phyloP scores from a whole-genome alignment of 768 basidiomycete species.

The Daedalea quercina region DNA sequence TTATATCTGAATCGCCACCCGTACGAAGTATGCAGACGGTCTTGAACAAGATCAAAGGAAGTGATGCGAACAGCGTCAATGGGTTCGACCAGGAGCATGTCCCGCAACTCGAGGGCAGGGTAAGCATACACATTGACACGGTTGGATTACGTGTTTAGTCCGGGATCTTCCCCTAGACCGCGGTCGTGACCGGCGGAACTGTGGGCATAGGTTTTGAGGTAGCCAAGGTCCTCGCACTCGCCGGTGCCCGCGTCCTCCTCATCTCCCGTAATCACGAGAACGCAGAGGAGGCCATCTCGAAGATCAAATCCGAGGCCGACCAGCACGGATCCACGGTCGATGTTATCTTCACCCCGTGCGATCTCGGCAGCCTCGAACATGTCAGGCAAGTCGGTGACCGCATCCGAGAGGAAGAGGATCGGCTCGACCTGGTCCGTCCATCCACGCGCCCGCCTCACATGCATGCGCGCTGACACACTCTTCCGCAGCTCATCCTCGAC shows the following conservation, averaged over 20 bases:
- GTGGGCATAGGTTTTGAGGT: slow-evolving; percentile 26
- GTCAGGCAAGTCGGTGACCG: slow-evolving; percentile 23
- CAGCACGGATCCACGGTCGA: slow-evolving; percentile 8
- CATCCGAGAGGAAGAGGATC: slow-evolving; percentile 13
- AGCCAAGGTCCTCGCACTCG: slow-evolving; percentile 21
- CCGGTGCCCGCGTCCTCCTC: slow-evolving; percentile 22
- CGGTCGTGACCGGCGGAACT: slow-evolving; percentile 25
- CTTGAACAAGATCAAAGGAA: too few relatives aligned
- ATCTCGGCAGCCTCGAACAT: slow-evolving; percentile 20
- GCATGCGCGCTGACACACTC: neutral
- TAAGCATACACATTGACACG: neutral
- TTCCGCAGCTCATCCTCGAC: slow-evolving; percentile 20
- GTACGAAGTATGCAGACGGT: too few relatives aligned
- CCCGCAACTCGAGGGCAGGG: slow-evolving; percentile 9
- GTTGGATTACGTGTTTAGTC: neutral
- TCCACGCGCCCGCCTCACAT: slow-evolving; percentile 1
- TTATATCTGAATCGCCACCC: too few relatives aligned
- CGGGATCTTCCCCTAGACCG: slow-evolving; percentile 14
- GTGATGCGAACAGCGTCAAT: too few relatives aligned
- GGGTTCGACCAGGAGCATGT: neutral
- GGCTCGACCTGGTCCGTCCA: slow-evolving; percentile 18
- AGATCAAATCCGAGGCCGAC: slow-evolving; percentile 13
- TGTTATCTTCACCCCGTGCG: slow-evolving; percentile 21
- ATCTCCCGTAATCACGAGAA: slow-evolving; percentile 19
- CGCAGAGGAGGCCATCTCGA: slow-evolving; percentile 18